Evolutionary conservation across 1,284 basidiomycete species (phyloP).

Genomic region (Pterulicium gracile): DNA sequence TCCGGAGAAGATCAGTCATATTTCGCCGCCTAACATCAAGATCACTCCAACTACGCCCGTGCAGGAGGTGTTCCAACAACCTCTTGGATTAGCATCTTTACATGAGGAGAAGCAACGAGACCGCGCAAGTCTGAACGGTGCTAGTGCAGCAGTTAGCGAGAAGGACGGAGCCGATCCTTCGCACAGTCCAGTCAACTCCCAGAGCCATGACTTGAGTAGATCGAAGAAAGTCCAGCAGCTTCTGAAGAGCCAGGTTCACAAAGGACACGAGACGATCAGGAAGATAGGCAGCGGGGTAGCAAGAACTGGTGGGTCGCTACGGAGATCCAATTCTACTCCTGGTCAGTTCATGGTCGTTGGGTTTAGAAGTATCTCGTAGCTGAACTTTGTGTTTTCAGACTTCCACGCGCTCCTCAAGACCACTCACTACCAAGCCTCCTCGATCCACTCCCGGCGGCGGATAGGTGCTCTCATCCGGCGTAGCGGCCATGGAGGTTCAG

Average conservation of each 20-base stretch:
- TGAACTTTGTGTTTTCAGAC: slow-evolving; percentile 27
- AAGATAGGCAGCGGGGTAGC: slow-evolving; percentile 64
- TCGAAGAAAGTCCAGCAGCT: slow-evolving; percentile 63
- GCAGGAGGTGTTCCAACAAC: no score
- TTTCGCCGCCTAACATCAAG: slow-evolving; percentile 19
- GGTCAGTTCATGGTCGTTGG: slow-evolving; percentile 27
- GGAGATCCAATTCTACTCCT: slow-evolving; percentile 52
- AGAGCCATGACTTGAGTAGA: no score
- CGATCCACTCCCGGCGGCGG: slow-evolving; percentile 71
- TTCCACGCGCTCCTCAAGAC: slow-evolving; percentile 52
- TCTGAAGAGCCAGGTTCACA: slow-evolving; percentile 61
- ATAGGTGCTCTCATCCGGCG: slow-evolving; percentile 37
- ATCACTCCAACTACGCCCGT: slow-evolving; percentile 25
- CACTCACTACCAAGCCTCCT: slow-evolving; percentile 71
- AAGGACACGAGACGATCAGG: slow-evolving; percentile 58
- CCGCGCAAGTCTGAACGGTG: no score
- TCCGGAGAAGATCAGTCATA: not conserved
- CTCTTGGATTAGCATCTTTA: no score
- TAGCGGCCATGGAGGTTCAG: slow-evolving; percentile 22
- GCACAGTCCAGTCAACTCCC: slow-evolving; percentile 17
- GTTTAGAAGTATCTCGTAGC: slow-evolving; percentile 2
- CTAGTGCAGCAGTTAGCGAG: no score
- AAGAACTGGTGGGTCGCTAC: slow-evolving; percentile 36
- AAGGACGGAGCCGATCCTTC: no score
- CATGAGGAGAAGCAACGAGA: no score